A percentile compares a stretch with the other conserved stretches of the same genome.
phyloP scores from a whole-genome alignment of 257 asterid species.

The Solanum boliviense region DNA sequence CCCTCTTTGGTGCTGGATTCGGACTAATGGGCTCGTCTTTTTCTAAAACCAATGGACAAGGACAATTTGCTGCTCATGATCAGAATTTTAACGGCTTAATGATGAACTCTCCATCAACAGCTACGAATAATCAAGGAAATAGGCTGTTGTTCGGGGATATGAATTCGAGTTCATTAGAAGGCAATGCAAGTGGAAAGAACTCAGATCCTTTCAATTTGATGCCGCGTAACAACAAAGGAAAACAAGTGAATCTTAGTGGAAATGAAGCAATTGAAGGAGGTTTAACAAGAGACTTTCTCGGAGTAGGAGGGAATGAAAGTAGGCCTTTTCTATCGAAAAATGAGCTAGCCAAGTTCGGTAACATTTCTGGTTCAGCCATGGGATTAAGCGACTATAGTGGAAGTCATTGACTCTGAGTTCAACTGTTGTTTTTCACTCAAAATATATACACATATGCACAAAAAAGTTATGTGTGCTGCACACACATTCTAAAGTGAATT shows the following conservation, averaged over 20 bases:
- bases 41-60: neutral
- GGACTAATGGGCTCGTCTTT: neutral
- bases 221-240: conserved; percentile 1
- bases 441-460: neutral
- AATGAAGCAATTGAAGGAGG: neutral
- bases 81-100: neutral
- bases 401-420: neutral
- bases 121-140: neutral
- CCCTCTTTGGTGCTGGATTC: neutral
- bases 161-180: neutral
- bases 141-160: neutral
- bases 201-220: neutral
- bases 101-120: neutral
- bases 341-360: neutral
- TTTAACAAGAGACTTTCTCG: conserved; percentile 6
- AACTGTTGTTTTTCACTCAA: neutral
- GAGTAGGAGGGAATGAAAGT: conserved; percentile 1
- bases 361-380: neutral
- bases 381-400: neutral
- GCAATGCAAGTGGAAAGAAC: neutral
- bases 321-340: neutral
- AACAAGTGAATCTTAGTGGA: neutral
- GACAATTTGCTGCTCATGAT: neutral
- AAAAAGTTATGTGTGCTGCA: neutral
- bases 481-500: neutral